Base-by-base conservation (phyloP, 2,329 filamentous ascomycete species). In the Monosporascus sp. region DNA sequence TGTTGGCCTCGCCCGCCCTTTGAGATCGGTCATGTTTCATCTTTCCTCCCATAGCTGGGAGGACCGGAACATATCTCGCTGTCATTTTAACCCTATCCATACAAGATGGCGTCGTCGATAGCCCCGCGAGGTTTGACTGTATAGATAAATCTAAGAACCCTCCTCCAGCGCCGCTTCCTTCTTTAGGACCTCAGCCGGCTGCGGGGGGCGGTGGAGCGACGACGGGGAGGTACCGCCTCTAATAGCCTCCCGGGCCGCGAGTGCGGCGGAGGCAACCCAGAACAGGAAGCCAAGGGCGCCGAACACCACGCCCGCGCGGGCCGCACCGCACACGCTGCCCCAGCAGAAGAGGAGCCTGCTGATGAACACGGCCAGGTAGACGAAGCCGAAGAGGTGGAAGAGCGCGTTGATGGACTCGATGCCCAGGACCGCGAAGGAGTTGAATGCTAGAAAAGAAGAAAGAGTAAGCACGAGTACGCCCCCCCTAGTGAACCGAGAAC, bases 311-410 rank as follows among this genome's bases (percentile, higher is more conserved):
- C 77, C 74, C 44, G 79, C 79, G 20, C 77, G 77, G 41, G 79
- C 80, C 14, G 78, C 74, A 24, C 72, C 72, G 70, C 83, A 86
- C 25, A 84, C 78, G 38, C 70, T 72, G 43, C 82, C 82, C 27
- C 74, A 72, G 69, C 82, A 86, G 70, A 82, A 81, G 52, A 77
- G 68, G 49, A 85, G 71, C 50, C 71, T 70, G 64, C 74, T 71
- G 58, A 86, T 75, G 69, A 83, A 85, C 57, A 79, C 74, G 44
- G 79, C 72, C 20, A 85, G 74, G 9, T 79, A 79, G 60, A 83
- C 74, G 69, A 85, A 85, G 52, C 81, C 81, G 20, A 75, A 72
- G 65, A 85, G 80, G 70, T 82, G 83, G 64, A 85, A 78, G 52
- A 83, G 57, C 5, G 75, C 70, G 65, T 83, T 85, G 60, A 73